phyloP scores from a whole-genome alignment of 2,329 filamentous ascomycete species.

The Esteya vermicola region DNA sequence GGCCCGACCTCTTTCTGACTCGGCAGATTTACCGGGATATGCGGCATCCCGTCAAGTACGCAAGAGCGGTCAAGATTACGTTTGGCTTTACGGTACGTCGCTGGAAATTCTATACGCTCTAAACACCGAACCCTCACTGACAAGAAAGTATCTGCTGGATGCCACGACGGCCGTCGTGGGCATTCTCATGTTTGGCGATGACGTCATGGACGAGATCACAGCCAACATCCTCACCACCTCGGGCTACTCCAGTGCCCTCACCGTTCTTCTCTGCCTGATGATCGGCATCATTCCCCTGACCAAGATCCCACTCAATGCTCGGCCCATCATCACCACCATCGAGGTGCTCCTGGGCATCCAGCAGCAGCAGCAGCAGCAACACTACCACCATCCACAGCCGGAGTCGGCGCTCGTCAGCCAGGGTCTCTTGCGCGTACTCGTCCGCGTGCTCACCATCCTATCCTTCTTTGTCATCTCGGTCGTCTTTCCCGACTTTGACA shows the following conservation, averaged over 20 bases:
- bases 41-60: conserved; percentile 69
- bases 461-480: conserved; percentile 62
- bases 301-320: conserved; percentile 82
- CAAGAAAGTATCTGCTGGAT: conserved; percentile 57
- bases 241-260: conserved; percentile 60
- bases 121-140: neutral
- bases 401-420: conserved; percentile 42
- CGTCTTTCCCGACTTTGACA: conserved; percentile 63
- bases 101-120: neutral
- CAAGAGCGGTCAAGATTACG: conserved; percentile 18
- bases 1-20: neutral
- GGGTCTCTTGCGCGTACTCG: conserved; percentile 39
- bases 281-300: conserved; percentile 89
- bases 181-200: conserved; percentile 87
- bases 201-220: conserved; percentile 78
- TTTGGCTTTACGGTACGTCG: conserved; percentile 18
- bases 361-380: conserved; percentile 18
- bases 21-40: conserved; percentile 45
- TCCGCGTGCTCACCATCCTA: conserved; percentile 54
- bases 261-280: conserved; percentile 69
- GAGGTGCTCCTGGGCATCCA: conserved; percentile 72
- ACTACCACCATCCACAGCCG: too few species aligned
- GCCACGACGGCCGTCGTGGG: conserved; percentile 69
- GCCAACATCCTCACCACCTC: conserved; percentile 67
- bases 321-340: conserved; percentile 73